phyloP scores from a whole-genome alignment of 2,329 filamentous ascomycete genomes.

The Colletotrichum sp. region DNA sequence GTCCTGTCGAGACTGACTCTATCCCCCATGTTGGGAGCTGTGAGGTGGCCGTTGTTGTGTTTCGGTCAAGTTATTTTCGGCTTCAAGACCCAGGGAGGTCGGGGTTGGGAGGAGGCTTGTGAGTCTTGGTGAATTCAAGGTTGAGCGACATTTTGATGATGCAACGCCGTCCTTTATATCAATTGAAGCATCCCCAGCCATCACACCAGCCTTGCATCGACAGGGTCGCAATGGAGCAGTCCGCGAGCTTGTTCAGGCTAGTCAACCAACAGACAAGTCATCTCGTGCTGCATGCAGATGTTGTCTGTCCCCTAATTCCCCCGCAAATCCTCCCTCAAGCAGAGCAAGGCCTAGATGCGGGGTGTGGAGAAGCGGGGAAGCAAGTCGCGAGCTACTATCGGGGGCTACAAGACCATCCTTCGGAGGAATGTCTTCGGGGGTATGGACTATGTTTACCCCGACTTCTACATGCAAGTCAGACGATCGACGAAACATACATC shows the following conservation, averaged over 20 bases:
- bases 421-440: neutral
- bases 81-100: neutral
- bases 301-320: neutral
- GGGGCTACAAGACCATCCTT: neutral
- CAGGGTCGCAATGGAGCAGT: neutral
- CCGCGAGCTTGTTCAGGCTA: neutral
- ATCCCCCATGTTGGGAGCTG: neutral
- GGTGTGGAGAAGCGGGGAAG: neutral
- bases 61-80: neutral
- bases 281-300: neutral
- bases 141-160: neutral
- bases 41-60: neutral
- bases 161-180: neutral
- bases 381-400: neutral
- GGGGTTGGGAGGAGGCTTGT: neutral
- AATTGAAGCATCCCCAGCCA: neutral
- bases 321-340: neutral
- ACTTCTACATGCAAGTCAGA: neutral
- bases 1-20: neutral
- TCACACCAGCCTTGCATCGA: neutral
- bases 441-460: neutral
- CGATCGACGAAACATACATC: neutral
- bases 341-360: neutral
- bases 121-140: neutral
- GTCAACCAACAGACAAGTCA: neutral